These are phyloP conservation scores for Lodderomyces pseudojiufengensis DNA, from an alignment of 1,139 yeast species.

Conservation along the genomic window DNA sequence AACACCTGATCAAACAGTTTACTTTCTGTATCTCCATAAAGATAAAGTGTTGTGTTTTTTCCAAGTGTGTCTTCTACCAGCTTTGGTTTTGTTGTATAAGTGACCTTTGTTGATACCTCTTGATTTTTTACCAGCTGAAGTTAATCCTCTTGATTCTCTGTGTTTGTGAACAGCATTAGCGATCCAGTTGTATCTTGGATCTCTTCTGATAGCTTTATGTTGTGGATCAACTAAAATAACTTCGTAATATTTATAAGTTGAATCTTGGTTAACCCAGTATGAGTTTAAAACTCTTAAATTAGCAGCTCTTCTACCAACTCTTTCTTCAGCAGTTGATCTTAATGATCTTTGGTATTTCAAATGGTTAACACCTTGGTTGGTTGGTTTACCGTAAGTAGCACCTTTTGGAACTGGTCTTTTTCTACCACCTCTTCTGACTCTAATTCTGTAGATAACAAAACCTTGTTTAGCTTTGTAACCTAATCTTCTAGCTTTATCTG, in stretches of 20 bases:
- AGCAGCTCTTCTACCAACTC: conserved; percentile 98
- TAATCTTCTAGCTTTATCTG: conserved; percentile 99
- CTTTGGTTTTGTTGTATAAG: conserved; percentile 95
- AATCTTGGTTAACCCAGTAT: conserved; percentile 99
- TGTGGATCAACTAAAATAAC: conserved; percentile 95
- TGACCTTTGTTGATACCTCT: conserved; percentile 99
- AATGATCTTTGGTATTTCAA: conserved; percentile 98
- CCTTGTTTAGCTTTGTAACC: conserved; percentile 99
- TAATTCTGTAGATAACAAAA: conserved; percentile 94
- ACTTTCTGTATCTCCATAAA: conserved; percentile 96
- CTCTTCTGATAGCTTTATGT: conserved; percentile 99
- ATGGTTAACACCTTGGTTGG: conserved; percentile 99
- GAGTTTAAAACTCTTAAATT: conserved; percentile 99
- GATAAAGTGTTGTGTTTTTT: conserved; percentile 98
- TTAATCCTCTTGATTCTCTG: conserved; percentile 99
- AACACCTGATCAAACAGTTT: conserved; percentile 1
- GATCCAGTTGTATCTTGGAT: conserved; percentile 99
- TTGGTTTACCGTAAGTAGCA: conserved; percentile 99
- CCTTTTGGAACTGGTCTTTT: conserved; percentile 99
- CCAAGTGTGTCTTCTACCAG: conserved; percentile 99
- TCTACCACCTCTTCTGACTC: conserved; percentile 99
- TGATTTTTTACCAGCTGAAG: conserved; percentile 97
- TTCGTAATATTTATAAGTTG: conserved; percentile 98
- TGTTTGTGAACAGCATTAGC: conserved; percentile 99
- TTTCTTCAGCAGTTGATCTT: conserved; percentile 98